Evolutionary conservation across 2,329 filamentous ascomycete genomes (phyloP).

Genomic region (Sclerotinia spermophila): DNA sequence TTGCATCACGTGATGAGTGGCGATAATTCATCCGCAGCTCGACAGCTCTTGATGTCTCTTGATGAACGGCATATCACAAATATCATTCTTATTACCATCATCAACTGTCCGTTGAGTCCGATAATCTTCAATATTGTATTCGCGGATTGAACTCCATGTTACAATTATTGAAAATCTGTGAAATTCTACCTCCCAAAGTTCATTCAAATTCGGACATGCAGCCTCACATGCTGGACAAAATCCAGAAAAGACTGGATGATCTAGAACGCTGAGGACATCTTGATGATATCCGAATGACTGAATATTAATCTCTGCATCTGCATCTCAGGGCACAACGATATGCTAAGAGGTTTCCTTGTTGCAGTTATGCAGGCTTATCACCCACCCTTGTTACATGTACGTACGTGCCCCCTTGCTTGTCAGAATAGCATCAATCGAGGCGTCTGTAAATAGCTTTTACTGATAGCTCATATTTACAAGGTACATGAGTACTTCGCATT

Average conservation of each 20-base stretch:
- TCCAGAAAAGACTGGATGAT: not conserved
- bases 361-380: not conserved
- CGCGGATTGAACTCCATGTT: not conserved
- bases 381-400: not conserved
- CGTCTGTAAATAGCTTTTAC: not conserved
- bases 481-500: not conserved
- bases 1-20: not conserved
- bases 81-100: not conserved
- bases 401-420: constrained; percentile 1
- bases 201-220: not conserved
- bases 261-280: not conserved
- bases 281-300: not conserved
- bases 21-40: too few species aligned
- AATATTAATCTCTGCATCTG: not conserved
- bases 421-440: not conserved
- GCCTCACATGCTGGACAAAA: not conserved
- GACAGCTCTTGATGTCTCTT: too few species aligned
- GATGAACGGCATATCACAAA: not conserved
- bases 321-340: not conserved
- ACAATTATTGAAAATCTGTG: too few species aligned
- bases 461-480: not conserved
- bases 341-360: not conserved
- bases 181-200: not conserved
- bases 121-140: not conserved
- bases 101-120: not conserved